Evolutionary conservation across 805 yeast genomes (phyloP), one percentile per base, ranked within the genome.

Genomic region (Yarrowia sp.): DNA sequence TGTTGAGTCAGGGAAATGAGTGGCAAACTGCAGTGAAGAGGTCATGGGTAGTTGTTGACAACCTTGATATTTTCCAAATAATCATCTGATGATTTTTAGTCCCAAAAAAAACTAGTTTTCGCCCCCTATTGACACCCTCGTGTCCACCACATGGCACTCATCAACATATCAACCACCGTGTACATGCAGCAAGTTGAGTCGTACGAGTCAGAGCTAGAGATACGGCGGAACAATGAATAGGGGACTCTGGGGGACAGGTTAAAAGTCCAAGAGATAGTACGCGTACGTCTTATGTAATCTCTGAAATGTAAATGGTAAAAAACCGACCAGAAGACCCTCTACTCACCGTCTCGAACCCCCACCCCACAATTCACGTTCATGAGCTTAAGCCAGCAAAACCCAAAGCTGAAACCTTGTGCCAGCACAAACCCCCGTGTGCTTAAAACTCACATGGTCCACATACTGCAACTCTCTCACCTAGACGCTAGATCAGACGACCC

Each of bases 301-400:
- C n/a, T n/a, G n/a, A n/a, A n/a, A n/a, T n/a, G n/a, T n/a, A n/a
- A n/a, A n/a, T n/a, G n/a, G n/a, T n/a, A n/a, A n/a, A n/a, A n/a
- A n/a, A n/a, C n/a, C n/a, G n/a, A n/a, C n/a, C n/a, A n/a, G n/a
- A n/a, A n/a, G n/a, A n/a, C n/a, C n/a, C 43, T 19, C 12, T 3
- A n/a, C 4, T 4, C 9, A 4, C 40, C 7, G 11, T 7, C 21
- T 1, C 4, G 8, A 33, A 3, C 10, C 19, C 17, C 26, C 58
- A 35, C 58, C 58, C 58, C 58, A 33, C 58, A 51, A 51, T 51
- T 51, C 58, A 51, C 58, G 41, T 51, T 51, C 58, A 51, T 41
- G 58, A 51, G 58, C 58, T 51, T 51, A 51, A 51, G 58, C 58
- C n/a, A n/a, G 43, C 43, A 26, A 51, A 51, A 51, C 36, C 35